phyloP scores from a whole-genome alignment of 2,329 filamentous ascomycete species.

The Cladosporium colombiae region DNA sequence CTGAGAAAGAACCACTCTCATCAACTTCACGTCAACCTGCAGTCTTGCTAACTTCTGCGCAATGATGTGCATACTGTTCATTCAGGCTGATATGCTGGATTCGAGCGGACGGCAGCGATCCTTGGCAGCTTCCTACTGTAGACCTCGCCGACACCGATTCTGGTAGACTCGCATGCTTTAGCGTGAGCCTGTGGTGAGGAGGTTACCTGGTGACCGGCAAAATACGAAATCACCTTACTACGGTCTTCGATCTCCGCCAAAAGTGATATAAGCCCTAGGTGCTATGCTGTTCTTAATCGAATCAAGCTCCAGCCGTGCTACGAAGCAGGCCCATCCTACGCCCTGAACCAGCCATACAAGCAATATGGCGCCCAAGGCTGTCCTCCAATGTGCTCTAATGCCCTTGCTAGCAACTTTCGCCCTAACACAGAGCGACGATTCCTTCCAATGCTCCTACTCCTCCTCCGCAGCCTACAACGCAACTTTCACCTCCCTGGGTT shows the following conservation, averaged over 20 bases:
- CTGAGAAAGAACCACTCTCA: neutral
- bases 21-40: neutral
- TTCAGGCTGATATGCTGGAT: neutral
- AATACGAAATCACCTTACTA: neutral
- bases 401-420: neutral
- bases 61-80: neutral
- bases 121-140: neutral
- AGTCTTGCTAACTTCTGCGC: neutral
- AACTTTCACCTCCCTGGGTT: conserved; percentile 6
- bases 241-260: no score
- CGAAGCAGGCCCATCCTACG: neutral
- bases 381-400: neutral
- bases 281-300: neutral
- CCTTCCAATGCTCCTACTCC: conserved; percentile 9
- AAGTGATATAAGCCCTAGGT: neutral
- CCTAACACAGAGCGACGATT: neutral
- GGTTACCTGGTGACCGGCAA: conserved; percentile 1
- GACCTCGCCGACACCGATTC: neutral
- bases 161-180: neutral
- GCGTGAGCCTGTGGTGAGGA: neutral
- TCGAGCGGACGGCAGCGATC: neutral
- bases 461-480: conserved; percentile 14
- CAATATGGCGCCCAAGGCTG: neutral
- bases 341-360: neutral
- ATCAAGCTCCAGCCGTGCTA: neutral